phyloP scores from a whole-genome alignment of 805 yeast species.

The Starmerella khaoyaiensis region DNA sequence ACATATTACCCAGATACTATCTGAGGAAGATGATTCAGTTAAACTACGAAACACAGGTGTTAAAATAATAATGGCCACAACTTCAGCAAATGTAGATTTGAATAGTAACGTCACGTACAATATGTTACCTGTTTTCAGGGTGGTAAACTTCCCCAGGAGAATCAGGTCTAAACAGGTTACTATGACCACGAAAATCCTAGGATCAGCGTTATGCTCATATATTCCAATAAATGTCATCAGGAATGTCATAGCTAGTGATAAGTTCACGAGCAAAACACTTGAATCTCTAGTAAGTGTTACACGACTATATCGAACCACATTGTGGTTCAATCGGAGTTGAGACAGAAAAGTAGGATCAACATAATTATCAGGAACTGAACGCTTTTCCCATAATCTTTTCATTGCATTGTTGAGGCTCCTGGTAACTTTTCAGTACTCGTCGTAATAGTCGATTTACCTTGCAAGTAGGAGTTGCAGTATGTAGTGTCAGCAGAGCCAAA shows the following conservation, averaged over 20 bases:
- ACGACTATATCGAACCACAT: constrained; percentile 55
- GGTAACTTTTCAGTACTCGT: neutral
- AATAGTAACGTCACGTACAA: constrained; percentile 31
- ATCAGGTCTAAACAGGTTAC: constrained; percentile 10
- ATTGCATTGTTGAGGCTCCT: constrained; percentile 6
- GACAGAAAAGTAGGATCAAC: constrained; percentile 73
- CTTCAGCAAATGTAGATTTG: constrained; percentile 57
- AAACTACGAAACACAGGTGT: constrained; percentile 85
- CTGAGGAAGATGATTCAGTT: constrained; percentile 79
- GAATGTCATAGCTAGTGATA: constrained; percentile 51
- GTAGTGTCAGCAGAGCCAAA: no score
- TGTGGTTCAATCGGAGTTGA: constrained; percentile 61
- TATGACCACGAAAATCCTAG: constrained; percentile 24
- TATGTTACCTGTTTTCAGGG: constrained; percentile 6
- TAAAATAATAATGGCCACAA: constrained; percentile 57
- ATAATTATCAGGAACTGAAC: constrained; percentile 83
- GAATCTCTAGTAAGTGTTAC: constrained; percentile 58
- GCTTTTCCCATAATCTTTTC: constrained; percentile 70
- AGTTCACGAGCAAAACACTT: constrained; percentile 50
- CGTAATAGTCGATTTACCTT: neutral
- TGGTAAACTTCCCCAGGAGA: constrained; percentile 19
- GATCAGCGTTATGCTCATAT: constrained; percentile 25
- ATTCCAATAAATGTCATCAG: constrained; percentile 54
- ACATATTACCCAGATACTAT: constrained; percentile 87
- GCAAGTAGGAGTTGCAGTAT: no score